phyloP scores from a whole-genome alignment of 1,284 basidiomycete genomes.

The Ustanciosporium gigantosporum region DNA sequence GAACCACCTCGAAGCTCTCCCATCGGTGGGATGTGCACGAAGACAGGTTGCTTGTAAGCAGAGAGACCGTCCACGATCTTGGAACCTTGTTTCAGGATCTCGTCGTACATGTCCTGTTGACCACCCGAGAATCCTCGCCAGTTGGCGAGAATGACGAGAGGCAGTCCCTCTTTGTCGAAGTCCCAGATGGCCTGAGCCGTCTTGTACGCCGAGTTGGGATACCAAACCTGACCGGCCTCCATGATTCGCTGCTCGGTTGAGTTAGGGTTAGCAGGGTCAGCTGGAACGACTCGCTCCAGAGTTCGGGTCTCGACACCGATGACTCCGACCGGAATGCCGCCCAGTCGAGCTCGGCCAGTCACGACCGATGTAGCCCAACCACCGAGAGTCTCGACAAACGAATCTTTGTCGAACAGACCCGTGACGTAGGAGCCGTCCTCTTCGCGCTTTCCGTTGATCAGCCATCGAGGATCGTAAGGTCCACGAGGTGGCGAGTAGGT shows the following conservation, averaged over 20 bases:
- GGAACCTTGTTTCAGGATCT: constrained; percentile 62
- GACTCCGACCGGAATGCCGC: constrained; percentile 95
- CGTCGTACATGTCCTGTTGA: constrained; percentile 86
- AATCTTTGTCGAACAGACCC: constrained; percentile 95
- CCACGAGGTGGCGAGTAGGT: constrained; percentile 88
- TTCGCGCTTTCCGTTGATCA: constrained; percentile 89
- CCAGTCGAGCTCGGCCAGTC: constrained; percentile 91
- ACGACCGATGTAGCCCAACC: constrained; percentile 61
- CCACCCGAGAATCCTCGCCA: constrained; percentile 99
- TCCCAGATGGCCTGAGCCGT: constrained; percentile 99
- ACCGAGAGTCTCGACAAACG: constrained; percentile 87
- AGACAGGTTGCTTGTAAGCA: constrained; percentile 96
- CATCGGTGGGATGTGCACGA: constrained; percentile 97
- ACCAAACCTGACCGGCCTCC: constrained; percentile 99
- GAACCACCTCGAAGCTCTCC: constrained; percentile 98
- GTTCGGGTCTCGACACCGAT: constrained; percentile 98
- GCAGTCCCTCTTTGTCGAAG: constrained; percentile 94
- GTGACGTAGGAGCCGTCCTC: constrained; percentile 67
- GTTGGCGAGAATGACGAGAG: constrained; percentile 98
- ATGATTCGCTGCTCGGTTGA: constrained; percentile 98
- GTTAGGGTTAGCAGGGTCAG: constrained; percentile 96
- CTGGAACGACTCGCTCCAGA: constrained; percentile 93
- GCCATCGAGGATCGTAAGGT: constrained; percentile 95
- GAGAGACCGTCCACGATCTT: constrained; percentile 94
- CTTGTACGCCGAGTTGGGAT: constrained; percentile 99